Base-by-base conservation (phyloP, 139 green algal genomes). In the Haematococcus sp. region DNA sequence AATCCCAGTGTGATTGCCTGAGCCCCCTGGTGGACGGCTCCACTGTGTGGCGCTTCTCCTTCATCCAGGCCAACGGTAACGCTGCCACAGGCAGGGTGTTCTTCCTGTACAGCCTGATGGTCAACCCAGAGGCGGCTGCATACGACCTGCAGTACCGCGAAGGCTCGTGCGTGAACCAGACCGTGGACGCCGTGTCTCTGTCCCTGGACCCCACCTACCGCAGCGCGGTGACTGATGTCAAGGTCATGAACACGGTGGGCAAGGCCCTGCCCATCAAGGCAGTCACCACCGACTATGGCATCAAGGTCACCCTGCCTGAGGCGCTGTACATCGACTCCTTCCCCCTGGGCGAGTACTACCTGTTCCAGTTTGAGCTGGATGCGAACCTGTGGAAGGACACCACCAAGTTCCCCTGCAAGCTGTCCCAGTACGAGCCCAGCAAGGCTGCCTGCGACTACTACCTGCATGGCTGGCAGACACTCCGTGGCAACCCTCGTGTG, bases 401-500 rank as follows among this genome's bases (percentile, higher is more conserved):
- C 1, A 68, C 46, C 9, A 67, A 70, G 52, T 64, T 84, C 60
- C 78, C 78, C 20, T 84, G 78, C 73, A 51, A 54, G 3, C 28
- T n/a, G 0, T 78, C 68, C 9, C 2, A 34, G 23, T 75, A 52
- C 17, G 69, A 76, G 60, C 73, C 78, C 1, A 2, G 32, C 19
- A 22, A 71, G 40, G 73, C 73, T 4, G 54, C 78, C 9, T 84
- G 78, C 54, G 78, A 84, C 61, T 84, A 80, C 73, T 84, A 73
- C 60, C 17, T 84, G 0, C 61, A 74, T 31, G 78, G 78, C 54
- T 84, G 73, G 73, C 78, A 84, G 63, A 84, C 78, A 4, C 35
- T 46, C 22, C 27, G 51, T 43, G 68, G 68, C 52, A 59, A 74
- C 52, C 68, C 60, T 13, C 16, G 28, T 0, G 22, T 16, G 0